A percentile compares a stretch with the other conserved stretches of the same genome.
Conservation (phyloP, 345 rosid species). For the Arabis hirsuta region DNA sequence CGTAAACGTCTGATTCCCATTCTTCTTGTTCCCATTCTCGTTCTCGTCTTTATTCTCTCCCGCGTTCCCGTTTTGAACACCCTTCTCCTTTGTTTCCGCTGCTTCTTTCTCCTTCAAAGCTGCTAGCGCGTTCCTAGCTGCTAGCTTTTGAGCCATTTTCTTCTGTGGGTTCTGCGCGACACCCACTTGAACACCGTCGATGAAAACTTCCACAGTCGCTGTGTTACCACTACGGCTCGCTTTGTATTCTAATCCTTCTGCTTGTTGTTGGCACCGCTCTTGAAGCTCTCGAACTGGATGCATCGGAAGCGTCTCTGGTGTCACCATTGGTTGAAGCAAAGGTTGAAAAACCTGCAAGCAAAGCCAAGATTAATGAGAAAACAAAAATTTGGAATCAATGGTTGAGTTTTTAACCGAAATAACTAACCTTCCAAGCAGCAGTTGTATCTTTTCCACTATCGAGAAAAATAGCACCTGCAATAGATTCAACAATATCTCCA, state of each 20-base stretch:
- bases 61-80: conserved; percentile 51
- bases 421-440: conserved; percentile 88
- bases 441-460: conserved; percentile 78
- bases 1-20: conserved; percentile 85
- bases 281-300: conserved; percentile 99
- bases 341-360: conserved; percentile 80
- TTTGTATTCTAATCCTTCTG: conserved; percentile 95
- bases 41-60: conserved; percentile 55
- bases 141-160: conserved; percentile 99
- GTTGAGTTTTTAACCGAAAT: background rate
- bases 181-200: conserved; percentile 90
- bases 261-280: conserved; percentile 98
- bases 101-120: conserved; percentile 82
- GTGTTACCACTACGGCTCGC: conserved; percentile 82
- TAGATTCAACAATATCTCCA: conserved; percentile 94
- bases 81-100: conserved; percentile 58
- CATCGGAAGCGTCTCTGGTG: conserved; percentile 98
- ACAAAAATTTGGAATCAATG: too few relatives aligned
- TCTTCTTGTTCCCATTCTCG: conserved; percentile 68
- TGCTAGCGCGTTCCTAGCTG: conserved; percentile 92
- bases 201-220: conserved; percentile 94
- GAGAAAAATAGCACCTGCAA: conserved; percentile 97
- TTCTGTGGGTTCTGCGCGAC: conserved; percentile 94
- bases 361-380: too few relatives aligned
- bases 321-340: conserved; percentile 95